Evolutionary conservation across 2,329 filamentous ascomycete species (phyloP).

Genomic region (Magnaporthiopsis poae): DNA sequence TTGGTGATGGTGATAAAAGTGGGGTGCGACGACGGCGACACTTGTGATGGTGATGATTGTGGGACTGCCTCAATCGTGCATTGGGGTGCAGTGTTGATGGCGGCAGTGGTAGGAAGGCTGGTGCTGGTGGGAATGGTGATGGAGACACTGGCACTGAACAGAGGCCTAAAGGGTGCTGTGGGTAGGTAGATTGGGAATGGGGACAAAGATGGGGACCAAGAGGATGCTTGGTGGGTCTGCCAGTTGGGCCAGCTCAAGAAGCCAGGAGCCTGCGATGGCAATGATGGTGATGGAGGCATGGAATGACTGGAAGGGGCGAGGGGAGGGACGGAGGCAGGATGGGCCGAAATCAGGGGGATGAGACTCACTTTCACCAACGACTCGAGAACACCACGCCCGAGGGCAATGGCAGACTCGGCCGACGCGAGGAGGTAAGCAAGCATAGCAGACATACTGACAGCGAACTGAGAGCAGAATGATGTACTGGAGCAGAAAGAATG

Average conservation of each 20-base stretch:
- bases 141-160: neutral
- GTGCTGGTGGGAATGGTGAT: neutral
- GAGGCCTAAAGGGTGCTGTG: neutral
- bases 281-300: neutral
- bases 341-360: neutral
- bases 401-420: neutral
- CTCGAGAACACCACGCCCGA: neutral
- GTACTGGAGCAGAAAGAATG: neutral
- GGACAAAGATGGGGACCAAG: neutral
- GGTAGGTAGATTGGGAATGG: neutral
- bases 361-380: neutral
- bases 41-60: neutral
- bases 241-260: no score
- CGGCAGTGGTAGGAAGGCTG: no score
- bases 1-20: neutral
- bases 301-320: no score
- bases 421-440: neutral
- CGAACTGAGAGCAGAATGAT: neutral
- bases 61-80: no score
- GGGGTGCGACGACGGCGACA: neutral
- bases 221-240: neutral
- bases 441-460: neutral
- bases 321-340: neutral
- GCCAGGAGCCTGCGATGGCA: neutral
- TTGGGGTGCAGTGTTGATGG: neutral